A percentile compares a stretch with the other conserved stretches of the same genome.
These are phyloP conservation scores for Trypethelium eluteriae DNA, from an alignment of 495 filamentous ascomycete genomes.

Conservation along the genomic window DNA sequence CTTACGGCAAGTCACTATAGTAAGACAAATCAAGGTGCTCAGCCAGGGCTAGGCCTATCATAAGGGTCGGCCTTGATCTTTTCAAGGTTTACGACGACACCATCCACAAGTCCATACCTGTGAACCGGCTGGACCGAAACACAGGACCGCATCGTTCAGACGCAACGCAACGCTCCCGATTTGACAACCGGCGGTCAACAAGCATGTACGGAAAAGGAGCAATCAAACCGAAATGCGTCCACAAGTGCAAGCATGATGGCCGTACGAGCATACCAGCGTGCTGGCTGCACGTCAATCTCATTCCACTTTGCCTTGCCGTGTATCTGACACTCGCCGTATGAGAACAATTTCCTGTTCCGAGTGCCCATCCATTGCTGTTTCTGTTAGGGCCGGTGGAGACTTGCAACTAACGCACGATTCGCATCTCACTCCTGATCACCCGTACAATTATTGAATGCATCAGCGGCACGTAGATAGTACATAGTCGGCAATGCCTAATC, in stretches of 20 bases:
- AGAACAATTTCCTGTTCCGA: slow-evolving; percentile 1
- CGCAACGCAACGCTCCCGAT: slow-evolving; percentile 4
- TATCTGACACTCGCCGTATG: slow-evolving; percentile 10
- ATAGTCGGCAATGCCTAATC: background rate
- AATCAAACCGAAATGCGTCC: slow-evolving; percentile 10
- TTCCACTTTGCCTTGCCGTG: slow-evolving; percentile 10
- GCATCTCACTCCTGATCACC: slow-evolving; percentile 5
- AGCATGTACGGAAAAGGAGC: background rate
- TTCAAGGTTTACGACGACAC: slow-evolving; percentile 13
- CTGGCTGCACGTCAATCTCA: slow-evolving; percentile 9
- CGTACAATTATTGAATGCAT: background rate
- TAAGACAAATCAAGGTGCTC: slow-evolving; percentile 10
- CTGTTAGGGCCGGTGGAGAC: slow-evolving; percentile 2
- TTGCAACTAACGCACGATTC: slow-evolving; percentile 11
- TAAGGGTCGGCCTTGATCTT: background rate
- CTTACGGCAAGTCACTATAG: background rate
- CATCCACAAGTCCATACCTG: slow-evolving; percentile 6
- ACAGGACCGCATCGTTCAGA: slow-evolving; percentile 1
- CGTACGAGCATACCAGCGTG: slow-evolving; percentile 7
- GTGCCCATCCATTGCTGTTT: slow-evolving; percentile 6
- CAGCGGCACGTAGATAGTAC: background rate
- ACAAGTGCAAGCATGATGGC: slow-evolving; percentile 9
- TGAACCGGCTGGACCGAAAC: slow-evolving; percentile 9
- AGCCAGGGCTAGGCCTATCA: slow-evolving; percentile 6
- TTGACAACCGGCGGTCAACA: slow-evolving; percentile 6